phyloP scores from a whole-genome alignment of 768 basidiomycete species.

The Inosperma sp. region DNA sequence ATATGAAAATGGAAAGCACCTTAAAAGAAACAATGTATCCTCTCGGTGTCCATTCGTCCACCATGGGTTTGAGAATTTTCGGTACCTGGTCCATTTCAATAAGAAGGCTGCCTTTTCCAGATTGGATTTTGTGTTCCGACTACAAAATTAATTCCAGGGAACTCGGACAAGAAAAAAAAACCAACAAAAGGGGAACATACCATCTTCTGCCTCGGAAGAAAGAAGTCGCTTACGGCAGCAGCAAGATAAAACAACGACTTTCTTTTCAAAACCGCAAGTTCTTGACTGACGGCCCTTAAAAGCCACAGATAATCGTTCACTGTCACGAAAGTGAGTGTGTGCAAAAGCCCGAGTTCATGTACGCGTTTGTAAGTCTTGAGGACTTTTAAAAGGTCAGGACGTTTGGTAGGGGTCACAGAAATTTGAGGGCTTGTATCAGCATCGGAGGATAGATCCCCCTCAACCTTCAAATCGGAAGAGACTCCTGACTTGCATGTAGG shows the following conservation, averaged over 20 bases:
- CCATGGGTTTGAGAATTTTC: conserved; percentile 89
- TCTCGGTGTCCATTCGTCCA: conserved; percentile 87
- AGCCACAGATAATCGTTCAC: conserved; percentile 97
- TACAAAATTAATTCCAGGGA: conserved; percentile 25
- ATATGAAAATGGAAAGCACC: conserved; percentile 44
- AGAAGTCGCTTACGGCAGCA: conserved; percentile 97
- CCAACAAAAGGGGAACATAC: conserved; percentile 40
- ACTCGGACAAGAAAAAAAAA: neutral
- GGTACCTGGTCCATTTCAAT: conserved; percentile 99
- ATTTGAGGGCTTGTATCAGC: conserved; percentile 44
- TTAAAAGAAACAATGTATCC: conserved; percentile 98
- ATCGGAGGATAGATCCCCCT: neutral
- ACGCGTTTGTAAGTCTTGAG: conserved; percentile 78
- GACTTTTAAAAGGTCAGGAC: conserved; percentile 62
- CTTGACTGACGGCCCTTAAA: conserved; percentile 74
- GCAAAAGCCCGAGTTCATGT: conserved; percentile 66
- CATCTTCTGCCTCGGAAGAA: conserved; percentile 87
- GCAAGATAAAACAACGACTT: conserved; percentile 93
- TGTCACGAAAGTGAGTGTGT: conserved; percentile 87
- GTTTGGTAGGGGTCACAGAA: conserved; percentile 62
- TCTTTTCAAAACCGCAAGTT: conserved; percentile 64
- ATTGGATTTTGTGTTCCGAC: conserved; percentile 99
- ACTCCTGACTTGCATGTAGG: conserved; percentile 4
- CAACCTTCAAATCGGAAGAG: neutral
- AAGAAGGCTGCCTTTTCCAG: conserved; percentile 85